These are phyloP conservation scores for Leishmania braziliensis DNA, from an alignment of 208 protist species.

Conservation along the genomic window DNA sequence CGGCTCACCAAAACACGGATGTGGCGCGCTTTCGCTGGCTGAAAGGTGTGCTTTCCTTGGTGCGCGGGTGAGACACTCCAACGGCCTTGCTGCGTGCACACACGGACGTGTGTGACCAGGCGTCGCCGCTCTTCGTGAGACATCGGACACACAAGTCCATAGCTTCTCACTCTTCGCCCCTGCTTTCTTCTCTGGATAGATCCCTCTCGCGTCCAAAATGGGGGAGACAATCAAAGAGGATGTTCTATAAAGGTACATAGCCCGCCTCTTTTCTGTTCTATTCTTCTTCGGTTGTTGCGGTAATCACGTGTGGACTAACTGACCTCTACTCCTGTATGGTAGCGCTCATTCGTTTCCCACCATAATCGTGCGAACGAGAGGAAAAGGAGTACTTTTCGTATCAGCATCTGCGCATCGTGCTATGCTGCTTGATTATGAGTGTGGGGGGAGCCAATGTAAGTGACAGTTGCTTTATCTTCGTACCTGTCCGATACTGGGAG, in stretches of 20 bases:
- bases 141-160: background rate
- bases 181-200: background rate
- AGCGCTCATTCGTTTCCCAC: background rate
- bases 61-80: background rate
- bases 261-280: no score
- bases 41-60: background rate
- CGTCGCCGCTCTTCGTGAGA: background rate
- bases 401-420: background rate
- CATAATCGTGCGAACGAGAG: background rate
- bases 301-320: background rate
- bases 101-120: background rate
- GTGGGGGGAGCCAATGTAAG: background rate
- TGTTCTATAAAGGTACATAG: no score
- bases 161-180: background rate
- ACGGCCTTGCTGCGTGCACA: background rate
- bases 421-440: background rate
- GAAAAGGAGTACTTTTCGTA: background rate
- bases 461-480: background rate
- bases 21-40: background rate
- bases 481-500: background rate
- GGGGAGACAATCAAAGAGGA: background rate
- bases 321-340: background rate
- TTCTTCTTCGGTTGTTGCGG: background rate
- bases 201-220: background rate
- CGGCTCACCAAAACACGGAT: background rate